Evolutionary conservation across 2,329 filamentous ascomycete genomes (phyloP), one percentile per base, ranked within the genome.

Genomic region (Stemphylium lycopersici): DNA sequence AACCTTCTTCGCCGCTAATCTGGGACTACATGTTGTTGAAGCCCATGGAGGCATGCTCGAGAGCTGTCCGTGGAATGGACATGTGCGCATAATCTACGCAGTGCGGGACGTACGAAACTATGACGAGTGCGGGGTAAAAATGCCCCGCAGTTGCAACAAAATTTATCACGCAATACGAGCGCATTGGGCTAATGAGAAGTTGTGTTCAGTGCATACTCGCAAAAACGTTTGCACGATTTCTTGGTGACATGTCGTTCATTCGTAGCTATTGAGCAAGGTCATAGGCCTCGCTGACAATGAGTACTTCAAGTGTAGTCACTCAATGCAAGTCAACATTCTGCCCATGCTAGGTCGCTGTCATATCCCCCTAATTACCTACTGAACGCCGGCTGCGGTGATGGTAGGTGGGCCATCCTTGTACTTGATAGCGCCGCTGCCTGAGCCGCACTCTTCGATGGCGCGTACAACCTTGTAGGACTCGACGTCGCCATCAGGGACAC

Each of bases 381-480:
- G 48, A 67, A 76, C 75, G 69, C 83, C 84, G 62, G 76, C 74
- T 61, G 74, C 73, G 56, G 80, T 75, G 68, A 87, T 87, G 69
- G 78, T 82, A 53, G 83, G 83, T 24, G 75, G 68, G 69, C 80
- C 80, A n/a, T 61, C 55, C 75, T 79, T 75, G 73, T 76, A 71
- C 73, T 81, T 81, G 76, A 82, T 80, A 58, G 66, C 63, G 50
- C 85, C 86, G 55, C 76, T 80, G 71, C 72, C 75, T 76, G 77
- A 81, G 67, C 86, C 85, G 66, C 80, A 79, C 48, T 78, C 78
- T 79, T 88, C 85, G 61, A 88, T 83, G 61, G 80, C 78, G 76
- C 80, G 80, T 73, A 88, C 81, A 55, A 84, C 69, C 58, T 78
- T 72, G 74, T 82, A 79, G 66, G 81, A 85, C 41, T 78, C 77